Conservation (phyloP, 2,329 filamentous ascomycete genomes). For the Apiospora sp. region DNA sequence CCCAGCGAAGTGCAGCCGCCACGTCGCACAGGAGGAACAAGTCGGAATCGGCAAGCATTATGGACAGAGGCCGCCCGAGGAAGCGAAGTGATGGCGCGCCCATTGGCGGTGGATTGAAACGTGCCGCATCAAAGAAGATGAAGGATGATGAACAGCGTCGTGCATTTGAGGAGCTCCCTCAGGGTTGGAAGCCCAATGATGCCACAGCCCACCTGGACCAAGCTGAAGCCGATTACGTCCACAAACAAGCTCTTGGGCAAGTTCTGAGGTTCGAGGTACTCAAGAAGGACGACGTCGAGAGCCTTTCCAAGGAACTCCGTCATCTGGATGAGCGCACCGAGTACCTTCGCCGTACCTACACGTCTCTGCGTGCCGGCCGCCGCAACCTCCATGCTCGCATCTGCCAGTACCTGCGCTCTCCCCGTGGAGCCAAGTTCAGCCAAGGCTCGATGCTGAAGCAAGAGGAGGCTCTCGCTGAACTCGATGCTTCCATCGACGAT, state of each 20-base stretch:
- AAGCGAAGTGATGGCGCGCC: conserved; percentile 57
- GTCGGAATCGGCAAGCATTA: conserved; percentile 66
- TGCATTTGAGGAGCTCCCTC: conserved; percentile 68
- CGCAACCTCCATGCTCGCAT: conserved; percentile 80
- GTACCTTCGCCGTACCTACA: conserved; percentile 80
- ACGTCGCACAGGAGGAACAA: conserved; percentile 57
- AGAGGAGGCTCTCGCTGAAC: conserved; percentile 79
- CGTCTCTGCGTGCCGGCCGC: conserved; percentile 76
- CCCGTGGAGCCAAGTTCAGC: conserved; percentile 74
- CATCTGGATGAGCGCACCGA: conserved; percentile 80
- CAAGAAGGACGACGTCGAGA: conserved; percentile 67
- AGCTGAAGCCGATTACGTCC: conserved; percentile 59
- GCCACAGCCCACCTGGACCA: conserved; percentile 56
- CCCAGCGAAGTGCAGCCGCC: conserved; percentile 31
- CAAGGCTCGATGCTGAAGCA: conserved; percentile 80
- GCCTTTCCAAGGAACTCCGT: conserved; percentile 75
- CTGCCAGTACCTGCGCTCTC: conserved; percentile 77
- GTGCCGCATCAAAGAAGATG: conserved; percentile 52
- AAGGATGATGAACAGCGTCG: conserved; percentile 58
- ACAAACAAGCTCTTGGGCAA: conserved; percentile 69
- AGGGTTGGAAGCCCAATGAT: conserved; percentile 63
- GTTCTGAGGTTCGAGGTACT: conserved; percentile 72
- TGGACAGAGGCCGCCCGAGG: conserved; percentile 68
- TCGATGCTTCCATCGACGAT: conserved; percentile 81
- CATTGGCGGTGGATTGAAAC: conserved; percentile 47